Evolutionary conservation across 2,329 filamentous ascomycete species (phyloP).

Genomic region (Fusarium sp.): DNA sequence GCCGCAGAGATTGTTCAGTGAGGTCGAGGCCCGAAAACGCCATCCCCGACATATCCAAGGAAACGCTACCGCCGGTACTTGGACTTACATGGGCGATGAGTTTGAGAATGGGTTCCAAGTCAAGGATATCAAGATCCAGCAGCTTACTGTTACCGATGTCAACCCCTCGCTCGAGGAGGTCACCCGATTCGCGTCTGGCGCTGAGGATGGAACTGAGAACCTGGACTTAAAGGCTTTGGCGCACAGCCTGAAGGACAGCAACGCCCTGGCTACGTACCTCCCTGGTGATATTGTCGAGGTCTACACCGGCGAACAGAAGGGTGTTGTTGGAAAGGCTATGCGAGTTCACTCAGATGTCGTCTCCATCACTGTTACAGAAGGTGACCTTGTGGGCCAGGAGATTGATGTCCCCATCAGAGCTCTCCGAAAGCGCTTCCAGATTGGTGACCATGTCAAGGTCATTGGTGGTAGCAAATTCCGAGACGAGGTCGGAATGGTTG

Average conservation of each 20-base stretch:
- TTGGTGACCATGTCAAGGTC: constrained; percentile 98
- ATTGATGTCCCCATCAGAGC: constrained; percentile 95
- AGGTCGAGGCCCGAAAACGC: constrained; percentile 91
- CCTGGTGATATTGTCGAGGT: constrained; percentile 98
- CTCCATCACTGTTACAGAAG: constrained; percentile 86
- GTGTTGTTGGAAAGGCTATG: constrained; percentile 87
- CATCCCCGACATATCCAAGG: constrained; percentile 75
- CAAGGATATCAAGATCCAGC: constrained; percentile 93
- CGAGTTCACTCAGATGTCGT: constrained; percentile 94
- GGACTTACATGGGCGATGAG: constrained; percentile 88
- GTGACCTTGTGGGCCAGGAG: constrained; percentile 83
- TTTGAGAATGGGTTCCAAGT: constrained; percentile 95
- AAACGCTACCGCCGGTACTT: constrained; percentile 84
- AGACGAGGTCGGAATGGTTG: constrained; percentile 97
- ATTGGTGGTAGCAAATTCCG: constrained; percentile 95
- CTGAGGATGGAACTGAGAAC: constrained; percentile 93
- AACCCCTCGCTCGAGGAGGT: constrained; percentile 96
- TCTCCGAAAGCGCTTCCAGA: constrained; percentile 90
- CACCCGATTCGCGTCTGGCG: constrained; percentile 90
- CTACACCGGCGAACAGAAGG: constrained; percentile 94
- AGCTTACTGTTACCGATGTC: constrained; percentile 88
- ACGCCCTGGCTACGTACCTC: constrained; percentile 85
- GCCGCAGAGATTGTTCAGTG: constrained; percentile 92
- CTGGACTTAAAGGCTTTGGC: constrained; percentile 93
- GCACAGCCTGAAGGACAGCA: constrained; percentile 88